Percentiles rank a stretch among this genome's conserved stretches.
Evolutionary conservation across 2,329 filamentous ascomycete genomes (phyloP).

Genomic region (Cladobotryum protrusum): DNA sequence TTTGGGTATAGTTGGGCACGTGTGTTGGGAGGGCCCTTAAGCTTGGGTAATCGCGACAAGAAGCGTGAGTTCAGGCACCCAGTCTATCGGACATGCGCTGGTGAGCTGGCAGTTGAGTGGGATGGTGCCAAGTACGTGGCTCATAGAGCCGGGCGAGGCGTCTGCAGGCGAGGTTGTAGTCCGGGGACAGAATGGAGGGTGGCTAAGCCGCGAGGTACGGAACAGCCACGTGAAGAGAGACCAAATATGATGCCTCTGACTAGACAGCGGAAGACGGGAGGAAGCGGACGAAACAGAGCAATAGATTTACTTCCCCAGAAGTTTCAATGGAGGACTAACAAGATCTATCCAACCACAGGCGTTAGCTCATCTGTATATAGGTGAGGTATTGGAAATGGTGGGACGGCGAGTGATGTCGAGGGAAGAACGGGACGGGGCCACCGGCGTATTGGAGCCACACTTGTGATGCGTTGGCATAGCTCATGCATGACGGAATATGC

Average conservation of each 20-base stretch:
- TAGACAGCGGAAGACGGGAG: constrained; percentile 10
- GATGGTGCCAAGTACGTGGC: constrained; percentile 42
- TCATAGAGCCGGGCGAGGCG: constrained; percentile 50
- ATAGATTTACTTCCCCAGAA: constrained; percentile 17
- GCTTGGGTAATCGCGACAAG: constrained; percentile 29
- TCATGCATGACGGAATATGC: constrained; percentile 57
- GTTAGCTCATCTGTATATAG: constrained; percentile 30
- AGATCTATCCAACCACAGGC: constrained; percentile 31
- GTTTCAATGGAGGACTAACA: constrained; percentile 20
- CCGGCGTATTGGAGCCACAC: constrained; percentile 25
- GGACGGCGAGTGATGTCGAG: constrained; percentile 18
- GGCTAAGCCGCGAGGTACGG: constrained; percentile 27
- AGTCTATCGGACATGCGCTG: constrained; percentile 54
- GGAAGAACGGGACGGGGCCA: constrained; percentile 17
- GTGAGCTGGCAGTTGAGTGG: constrained; percentile 55
- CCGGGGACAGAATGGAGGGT: constrained; percentile 17
- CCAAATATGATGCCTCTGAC: constrained; percentile 3
- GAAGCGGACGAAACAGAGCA: constrained; percentile 18
- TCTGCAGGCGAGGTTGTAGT: constrained; percentile 45
- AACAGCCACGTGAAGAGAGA: constrained; percentile 39
- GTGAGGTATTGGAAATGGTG: constrained; percentile 19
- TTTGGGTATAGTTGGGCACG: constrained; percentile 42
- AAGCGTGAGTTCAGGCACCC: constrained; percentile 40
- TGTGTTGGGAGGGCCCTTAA: constrained; percentile 25
- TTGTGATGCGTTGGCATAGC: constrained; percentile 33